Evolutionary conservation across 2,329 filamentous ascomycete species (phyloP), one percentile per base, ranked within the genome.

Genomic region (Pseudocercospora cruenta): DNA sequence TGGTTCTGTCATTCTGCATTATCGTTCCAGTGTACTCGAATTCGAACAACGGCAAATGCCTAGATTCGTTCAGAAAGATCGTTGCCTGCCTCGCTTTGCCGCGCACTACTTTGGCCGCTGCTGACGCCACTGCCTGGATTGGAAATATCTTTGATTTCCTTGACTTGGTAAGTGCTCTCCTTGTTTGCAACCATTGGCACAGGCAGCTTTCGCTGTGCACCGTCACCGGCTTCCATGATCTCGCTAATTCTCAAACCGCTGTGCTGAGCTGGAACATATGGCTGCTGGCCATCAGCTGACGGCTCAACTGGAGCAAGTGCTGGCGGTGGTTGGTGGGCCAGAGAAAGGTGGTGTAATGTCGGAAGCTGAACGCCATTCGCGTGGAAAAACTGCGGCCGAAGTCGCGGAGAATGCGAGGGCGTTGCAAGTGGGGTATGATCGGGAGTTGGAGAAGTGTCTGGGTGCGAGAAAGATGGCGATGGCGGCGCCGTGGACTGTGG

Each of bases 341-440:
- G 81, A 33, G 87, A 88, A 62, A 91, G 80, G 73, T 91, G 87
- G 69, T 95, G 90, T 73, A 99, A 88, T 51, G 92, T 93, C 33
- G 95, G 94, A 62, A 98, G 85, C 78, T 97, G 94, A 73, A 94
- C 85, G 71, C 91, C 89, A 71, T 83, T 85, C 36, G 36, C 36
- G 68, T 85, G 83, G 63, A 85, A 84, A 70, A 83, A 87, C 75
- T 91, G 90, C 2, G 94, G 92, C 67, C 94, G 87, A 72, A 99
- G 85, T 51, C 95, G 92, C 60, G 95, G 95, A 19, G 94, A 97
- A 80, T 98, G 95, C 51, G 94, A 94, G 4, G 94, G 94, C 4
- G 94, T 99, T 28, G 94, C 94, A 63, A 98, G 88, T n/a, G 94
- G 94, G n/a, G 95, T 98, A 83, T 97, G 94, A 76, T 98, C 94